Percentiles rank a stretch among this genome's conserved stretches.
Evolutionary conservation across 306 rosid species (phyloP).

Genomic region (Corylus avellana): DNA sequence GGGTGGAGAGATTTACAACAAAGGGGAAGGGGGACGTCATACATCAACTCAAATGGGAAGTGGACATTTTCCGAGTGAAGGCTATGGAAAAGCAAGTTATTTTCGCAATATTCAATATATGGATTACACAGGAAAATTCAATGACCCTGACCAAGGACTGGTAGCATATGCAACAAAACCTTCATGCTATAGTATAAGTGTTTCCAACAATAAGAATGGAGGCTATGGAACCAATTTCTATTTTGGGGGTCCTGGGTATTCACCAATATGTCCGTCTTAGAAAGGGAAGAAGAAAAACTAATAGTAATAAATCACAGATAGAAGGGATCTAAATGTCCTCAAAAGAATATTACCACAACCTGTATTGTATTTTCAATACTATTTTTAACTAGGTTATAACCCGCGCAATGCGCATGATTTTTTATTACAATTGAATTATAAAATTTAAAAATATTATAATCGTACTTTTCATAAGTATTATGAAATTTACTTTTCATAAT

Average conservation of each 20-base stretch:
- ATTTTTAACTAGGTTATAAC: too few species aligned
- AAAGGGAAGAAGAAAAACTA: neutral
- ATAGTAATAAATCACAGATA: too few species aligned
- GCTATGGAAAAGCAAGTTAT: constrained; percentile 24
- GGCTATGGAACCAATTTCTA: constrained; percentile 11
- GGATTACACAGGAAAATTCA: neutral
- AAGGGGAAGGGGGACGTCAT: neutral
- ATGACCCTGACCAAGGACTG: neutral
- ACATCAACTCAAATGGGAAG: constrained; percentile 40
- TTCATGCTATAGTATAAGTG: constrained; percentile 12
- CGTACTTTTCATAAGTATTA: too few species aligned
- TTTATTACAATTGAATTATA: too few species aligned
- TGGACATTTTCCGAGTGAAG: constrained; percentile 26
- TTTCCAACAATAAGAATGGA: neutral
- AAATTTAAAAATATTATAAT: too few species aligned
- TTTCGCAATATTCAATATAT: constrained; percentile 15
- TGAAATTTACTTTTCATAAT: too few species aligned
- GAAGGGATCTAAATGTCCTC: too few species aligned
- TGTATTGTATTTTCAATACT: too few species aligned
- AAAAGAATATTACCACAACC: too few species aligned
- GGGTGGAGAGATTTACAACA: constrained; percentile 31
- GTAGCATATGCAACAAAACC: constrained; percentile 3
- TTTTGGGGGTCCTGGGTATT: constrained; percentile 30
- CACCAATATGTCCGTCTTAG: constrained; percentile 5
- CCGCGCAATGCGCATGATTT: too few species aligned